phyloP scores from a whole-genome alignment of 768 basidiomycete species.

The Amylocystis lapponica region DNA sequence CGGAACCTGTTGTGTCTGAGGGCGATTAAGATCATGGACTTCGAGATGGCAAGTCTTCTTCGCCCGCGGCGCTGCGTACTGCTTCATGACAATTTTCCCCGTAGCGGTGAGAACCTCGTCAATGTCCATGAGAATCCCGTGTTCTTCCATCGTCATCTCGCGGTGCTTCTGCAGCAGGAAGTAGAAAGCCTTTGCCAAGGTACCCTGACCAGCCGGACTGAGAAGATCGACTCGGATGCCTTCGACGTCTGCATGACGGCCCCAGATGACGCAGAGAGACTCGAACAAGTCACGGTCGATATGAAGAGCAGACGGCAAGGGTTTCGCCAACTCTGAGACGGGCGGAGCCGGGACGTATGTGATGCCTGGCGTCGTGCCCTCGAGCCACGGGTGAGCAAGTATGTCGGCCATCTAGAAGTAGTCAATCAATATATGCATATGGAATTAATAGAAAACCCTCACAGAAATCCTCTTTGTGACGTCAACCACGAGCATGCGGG shows the following conservation, averaged over 20 bases:
- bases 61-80: constrained; percentile 36
- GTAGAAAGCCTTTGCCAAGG: constrained; percentile 85
- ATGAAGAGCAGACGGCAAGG: constrained; percentile 58
- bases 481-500: constrained; percentile 86
- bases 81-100: constrained; percentile 31
- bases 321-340: constrained; percentile 52
- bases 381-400: constrained; percentile 79
- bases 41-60: constrained; percentile 12
- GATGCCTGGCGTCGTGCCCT: constrained; percentile 44
- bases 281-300: constrained; percentile 75
- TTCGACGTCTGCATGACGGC: constrained; percentile 57
- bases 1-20: constrained; percentile 2
- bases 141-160: constrained; percentile 53
- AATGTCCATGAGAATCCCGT: constrained; percentile 39
- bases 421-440: background rate
- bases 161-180: constrained; percentile 75
- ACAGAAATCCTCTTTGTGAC: constrained; percentile 77
- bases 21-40: constrained; percentile 6
- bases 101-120: constrained; percentile 23
- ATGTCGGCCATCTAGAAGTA: constrained; percentile 74
- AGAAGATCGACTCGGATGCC: constrained; percentile 61
- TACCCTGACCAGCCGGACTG: constrained; percentile 61
- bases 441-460: constrained; percentile 23
- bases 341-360: constrained; percentile 36
- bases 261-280: constrained; percentile 82